Evolutionary conservation across 2,329 filamentous ascomycete genomes (phyloP).

Genomic region (Lecanicillium sp.): DNA sequence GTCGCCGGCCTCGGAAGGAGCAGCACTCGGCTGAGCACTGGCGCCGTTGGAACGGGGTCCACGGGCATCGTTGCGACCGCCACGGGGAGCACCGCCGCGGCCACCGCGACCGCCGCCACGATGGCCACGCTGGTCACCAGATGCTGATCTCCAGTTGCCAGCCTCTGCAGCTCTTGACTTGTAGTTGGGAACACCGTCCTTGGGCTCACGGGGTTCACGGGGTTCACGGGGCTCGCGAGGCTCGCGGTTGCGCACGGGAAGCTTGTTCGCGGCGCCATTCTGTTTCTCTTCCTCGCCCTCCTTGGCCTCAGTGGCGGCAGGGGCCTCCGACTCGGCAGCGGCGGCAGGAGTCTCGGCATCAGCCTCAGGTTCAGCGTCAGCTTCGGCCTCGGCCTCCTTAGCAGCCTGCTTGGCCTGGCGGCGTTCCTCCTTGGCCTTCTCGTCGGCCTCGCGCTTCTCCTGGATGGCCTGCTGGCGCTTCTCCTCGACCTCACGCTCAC

Average conservation of each 20-base stretch:
- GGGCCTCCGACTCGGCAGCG: conserved; percentile 23
- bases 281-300: conserved; percentile 19
- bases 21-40: conserved; percentile 32
- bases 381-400: conserved; percentile 38
- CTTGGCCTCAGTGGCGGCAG: conserved; percentile 24
- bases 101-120: conserved; percentile 38
- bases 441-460: conserved; percentile 82
- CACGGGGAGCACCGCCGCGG: conserved; percentile 28
- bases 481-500: conserved; percentile 86
- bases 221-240: conserved; percentile 29
- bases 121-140: conserved; percentile 42
- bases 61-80: conserved; percentile 37
- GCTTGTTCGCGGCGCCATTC: conserved; percentile 38
- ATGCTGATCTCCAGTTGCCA: conserved; percentile 54
- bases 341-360: conserved; percentile 24
- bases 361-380: conserved; percentile 30
- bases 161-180: conserved; percentile 53
- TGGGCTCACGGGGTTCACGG: conserved; percentile 34
- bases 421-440: conserved; percentile 74
- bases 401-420: conserved; percentile 54
- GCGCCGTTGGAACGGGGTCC: conserved; percentile 45
- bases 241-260: conserved; percentile 28
- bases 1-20: conserved; percentile 26
- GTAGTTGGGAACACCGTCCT: conserved; percentile 37
- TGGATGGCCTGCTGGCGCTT: conserved; percentile 68